A percentile compares a stretch with the other conserved stretches of the same genome.
These are phyloP conservation scores for Kluyveromyces aestuarii DNA, from an alignment of 805 yeast genomes.

Conservation along the genomic window DNA sequence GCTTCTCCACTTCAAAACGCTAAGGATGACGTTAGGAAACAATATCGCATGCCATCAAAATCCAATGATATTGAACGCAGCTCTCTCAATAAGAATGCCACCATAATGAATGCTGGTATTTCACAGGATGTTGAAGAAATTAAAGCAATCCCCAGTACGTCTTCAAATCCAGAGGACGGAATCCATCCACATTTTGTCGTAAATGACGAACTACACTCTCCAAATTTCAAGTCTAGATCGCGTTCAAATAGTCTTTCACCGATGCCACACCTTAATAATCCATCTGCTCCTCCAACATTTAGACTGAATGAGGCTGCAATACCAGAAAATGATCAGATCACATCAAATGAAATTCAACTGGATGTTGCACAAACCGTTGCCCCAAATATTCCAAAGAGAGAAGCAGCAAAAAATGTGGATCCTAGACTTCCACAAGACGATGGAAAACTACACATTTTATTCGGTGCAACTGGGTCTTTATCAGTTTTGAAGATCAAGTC, in stretches of 20 bases:
- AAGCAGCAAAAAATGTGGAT: conserved; percentile 42
- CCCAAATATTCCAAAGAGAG: conserved; percentile 29
- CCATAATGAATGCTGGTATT: too few relatives aligned
- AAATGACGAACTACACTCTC: conserved; percentile 17
- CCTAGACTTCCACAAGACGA: conserved; percentile 70
- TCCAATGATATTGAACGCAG: not conserved
- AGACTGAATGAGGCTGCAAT: conserved; percentile 1
- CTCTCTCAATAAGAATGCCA: too few relatives aligned
- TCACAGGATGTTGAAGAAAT: not conserved
- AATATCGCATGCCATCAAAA: not conserved
- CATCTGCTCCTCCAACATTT: not conserved
- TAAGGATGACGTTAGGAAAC: not conserved
- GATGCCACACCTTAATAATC: conserved; percentile 7
- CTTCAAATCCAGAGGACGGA: conserved; percentile 17
- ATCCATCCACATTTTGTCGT: conserved; percentile 70
- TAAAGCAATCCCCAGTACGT: not conserved
- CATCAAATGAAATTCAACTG: not conserved
- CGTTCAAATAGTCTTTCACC: conserved; percentile 16
- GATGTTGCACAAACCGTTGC: conserved; percentile 7
- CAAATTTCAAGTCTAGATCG: conserved; percentile 15
- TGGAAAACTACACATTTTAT: conserved; percentile 73
- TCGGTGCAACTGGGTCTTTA: conserved; percentile 85
- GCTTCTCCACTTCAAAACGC: not conserved
- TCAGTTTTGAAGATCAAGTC: conserved; percentile 73
- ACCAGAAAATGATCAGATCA: not conserved